phyloP scores from a whole-genome alignment of 208 protist genomes.

The Leishmania tarentolae region DNA sequence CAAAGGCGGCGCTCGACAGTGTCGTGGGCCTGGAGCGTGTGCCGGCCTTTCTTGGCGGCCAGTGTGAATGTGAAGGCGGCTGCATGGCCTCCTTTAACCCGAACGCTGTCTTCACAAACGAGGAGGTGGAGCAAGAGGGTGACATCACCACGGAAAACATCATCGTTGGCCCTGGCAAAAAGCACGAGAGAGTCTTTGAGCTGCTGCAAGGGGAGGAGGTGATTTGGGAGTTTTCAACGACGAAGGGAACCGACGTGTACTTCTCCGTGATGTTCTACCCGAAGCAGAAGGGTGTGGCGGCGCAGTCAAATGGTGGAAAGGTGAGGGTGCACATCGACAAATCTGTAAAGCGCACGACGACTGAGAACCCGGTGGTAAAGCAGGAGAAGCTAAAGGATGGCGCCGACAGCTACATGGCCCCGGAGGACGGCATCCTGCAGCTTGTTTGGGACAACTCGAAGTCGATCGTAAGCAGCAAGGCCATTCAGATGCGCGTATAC shows the following conservation, averaged over 20 bases:
- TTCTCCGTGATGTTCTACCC: constrained; percentile 55
- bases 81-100: constrained; percentile 58
- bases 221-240: constrained; percentile 64
- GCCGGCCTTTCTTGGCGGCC: constrained; percentile 61
- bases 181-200: constrained; percentile 49
- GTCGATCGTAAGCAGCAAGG: constrained; percentile 48
- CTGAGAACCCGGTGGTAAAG: constrained; percentile 49
- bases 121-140: constrained; percentile 36
- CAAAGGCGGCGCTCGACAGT: constrained; percentile 40
- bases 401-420: constrained; percentile 48
- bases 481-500: constrained; percentile 67
- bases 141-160: constrained; percentile 59
- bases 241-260: constrained; percentile 40
- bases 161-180: constrained; percentile 42
- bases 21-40: constrained; percentile 56
- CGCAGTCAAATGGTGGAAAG: constrained; percentile 28
- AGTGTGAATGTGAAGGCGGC: constrained; percentile 53
- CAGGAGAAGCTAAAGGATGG: constrained; percentile 52
- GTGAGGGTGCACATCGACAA: constrained; percentile 42
- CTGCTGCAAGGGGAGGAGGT: constrained; percentile 52
- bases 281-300: constrained; percentile 35
- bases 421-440: constrained; percentile 53
- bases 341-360: constrained; percentile 31
- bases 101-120: constrained; percentile 16
- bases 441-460: constrained; percentile 68